A percentile compares a stretch with the other conserved stretches of the same genome.
phyloP scores from a whole-genome alignment of 2,329 filamentous ascomycete species.

The Orbilia ellipsospora region DNA sequence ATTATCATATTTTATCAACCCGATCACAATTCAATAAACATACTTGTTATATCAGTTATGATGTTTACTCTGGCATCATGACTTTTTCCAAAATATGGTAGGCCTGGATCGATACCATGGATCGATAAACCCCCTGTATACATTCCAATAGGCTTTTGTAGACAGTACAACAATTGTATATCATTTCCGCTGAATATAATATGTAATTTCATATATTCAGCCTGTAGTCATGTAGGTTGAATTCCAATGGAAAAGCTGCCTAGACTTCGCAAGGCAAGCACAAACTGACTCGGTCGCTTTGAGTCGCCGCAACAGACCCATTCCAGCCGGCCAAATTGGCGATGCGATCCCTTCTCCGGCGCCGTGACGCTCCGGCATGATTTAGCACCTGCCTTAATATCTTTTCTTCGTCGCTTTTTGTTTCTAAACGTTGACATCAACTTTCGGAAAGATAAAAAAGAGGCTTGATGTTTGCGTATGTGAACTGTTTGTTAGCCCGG shows the following conservation, averaged over 20 bases:
- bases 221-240: too few species aligned
- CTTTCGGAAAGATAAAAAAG: background rate
- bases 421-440: background rate
- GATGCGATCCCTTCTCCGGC: background rate
- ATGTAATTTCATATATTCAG: too few species aligned
- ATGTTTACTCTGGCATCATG: too few species aligned
- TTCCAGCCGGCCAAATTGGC: constrained; percentile 12
- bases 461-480: background rate
- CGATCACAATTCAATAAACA: too few species aligned
- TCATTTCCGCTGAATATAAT: too few species aligned
- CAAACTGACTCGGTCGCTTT: constrained; percentile 41
- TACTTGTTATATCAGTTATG: too few species aligned
- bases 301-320: constrained; percentile 11
- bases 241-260: constrained; percentile 33
- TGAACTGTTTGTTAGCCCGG: constrained; percentile 4
- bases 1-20: constrained; percentile 12
- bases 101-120: too few species aligned
- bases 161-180: too few species aligned
- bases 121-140: too few species aligned
- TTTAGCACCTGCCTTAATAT: background rate
- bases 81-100: too few species aligned
- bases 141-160: too few species aligned
- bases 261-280: constrained; percentile 1
- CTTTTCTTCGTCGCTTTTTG: background rate
- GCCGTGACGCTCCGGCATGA: constrained; percentile 6